Evolutionary conservation across 192 early-diverging fungal genomes (phyloP), one percentile per base, ranked within the genome.

Genomic region (Pilaira anomala): DNA sequence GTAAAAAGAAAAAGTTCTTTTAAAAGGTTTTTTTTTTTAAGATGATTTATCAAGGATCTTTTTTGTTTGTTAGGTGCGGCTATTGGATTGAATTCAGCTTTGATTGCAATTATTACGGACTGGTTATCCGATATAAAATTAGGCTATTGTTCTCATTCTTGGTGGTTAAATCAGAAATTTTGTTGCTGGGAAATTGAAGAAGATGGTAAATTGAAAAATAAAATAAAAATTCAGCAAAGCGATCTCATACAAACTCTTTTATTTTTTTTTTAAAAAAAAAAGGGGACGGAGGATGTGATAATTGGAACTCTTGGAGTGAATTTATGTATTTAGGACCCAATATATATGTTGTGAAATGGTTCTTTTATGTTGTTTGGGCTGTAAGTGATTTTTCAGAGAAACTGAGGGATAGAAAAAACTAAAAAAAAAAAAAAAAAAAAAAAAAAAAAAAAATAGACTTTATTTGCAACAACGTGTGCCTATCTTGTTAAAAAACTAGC

Each of bases 141-240:
- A 16, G 95, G 95, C 1, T 88, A 90, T 67, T 96, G 95, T 65
- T 72, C 73, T 24, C 77, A 66, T 21, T 88, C 83, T 0, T 94
- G 94, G 93, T 96, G 94, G 85, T 69, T 97, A 21, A 91, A 91
- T 68, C 87, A 89, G 66, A 90, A 89, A 71, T 94, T 96, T 67
- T 98, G 96, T 76, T 98, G 96, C 73, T 92, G 89, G 91, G 83
- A 84, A 40, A 72, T 87, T 30, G 77, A 84, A 59, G 65, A 79
- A 58, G 72, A 79, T 70, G 83, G 87, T 85, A 67, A 56, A 61
- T 28, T 8, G 7, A 2, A 1, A 33, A 36, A 14, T 7, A 13
- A 53, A 22, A n/a, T 46, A 46, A 46, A 46, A 7, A 41, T 25
- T 33, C 11, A n/a, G 40, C 41, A 50, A 1, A 7, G 26, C 11